phyloP scores from a whole-genome alignment of 2,329 filamentous ascomycete genomes.

The Pestalotiopsis sp. region DNA sequence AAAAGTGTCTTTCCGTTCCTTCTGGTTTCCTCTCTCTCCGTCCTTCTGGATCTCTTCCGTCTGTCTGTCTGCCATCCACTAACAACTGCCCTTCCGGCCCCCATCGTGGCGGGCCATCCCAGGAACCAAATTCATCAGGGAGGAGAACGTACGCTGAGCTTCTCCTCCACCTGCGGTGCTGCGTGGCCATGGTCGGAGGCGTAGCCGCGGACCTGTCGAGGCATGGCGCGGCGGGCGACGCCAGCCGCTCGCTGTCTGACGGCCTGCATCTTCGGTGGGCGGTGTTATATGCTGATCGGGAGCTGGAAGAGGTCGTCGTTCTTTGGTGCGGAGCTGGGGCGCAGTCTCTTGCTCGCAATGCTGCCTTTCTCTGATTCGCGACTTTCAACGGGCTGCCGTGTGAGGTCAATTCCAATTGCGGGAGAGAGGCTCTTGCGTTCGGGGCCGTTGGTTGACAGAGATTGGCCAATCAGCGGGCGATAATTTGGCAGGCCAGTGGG shows the following conservation, averaged over 20 bases:
- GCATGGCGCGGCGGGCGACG: constrained; percentile 37
- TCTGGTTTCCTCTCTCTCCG: background rate
- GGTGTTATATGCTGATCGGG: background rate
- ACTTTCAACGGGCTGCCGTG: background rate
- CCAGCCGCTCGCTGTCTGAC: constrained; percentile 47
- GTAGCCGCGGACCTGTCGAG: constrained; percentile 49
- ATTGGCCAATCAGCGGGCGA: constrained; percentile 10
- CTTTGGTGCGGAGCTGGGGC: background rate
- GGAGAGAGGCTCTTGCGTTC: constrained; percentile 3
- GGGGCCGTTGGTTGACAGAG: background rate
- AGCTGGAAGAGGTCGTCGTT: background rate
- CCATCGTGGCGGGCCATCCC: background rate
- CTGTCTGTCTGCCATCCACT: background rate
- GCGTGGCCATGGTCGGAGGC: constrained; percentile 54
- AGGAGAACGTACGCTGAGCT: constrained; percentile 55
- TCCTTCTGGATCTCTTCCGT: constrained; percentile 5
- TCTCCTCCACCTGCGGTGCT: constrained; percentile 49
- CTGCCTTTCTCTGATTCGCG: background rate
- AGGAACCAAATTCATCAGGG: background rate
- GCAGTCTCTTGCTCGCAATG: background rate
- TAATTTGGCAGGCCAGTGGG: constrained; percentile 7
- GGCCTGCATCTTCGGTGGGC: constrained; percentile 30
- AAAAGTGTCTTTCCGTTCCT: background rate
- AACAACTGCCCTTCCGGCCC: background rate
- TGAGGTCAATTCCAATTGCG: constrained; percentile 9